A percentile compares a stretch with the other conserved stretches of the same genome.
phyloP scores from a whole-genome alignment of 305 asterid species.

The Fraxinus xanthoxyloides region DNA sequence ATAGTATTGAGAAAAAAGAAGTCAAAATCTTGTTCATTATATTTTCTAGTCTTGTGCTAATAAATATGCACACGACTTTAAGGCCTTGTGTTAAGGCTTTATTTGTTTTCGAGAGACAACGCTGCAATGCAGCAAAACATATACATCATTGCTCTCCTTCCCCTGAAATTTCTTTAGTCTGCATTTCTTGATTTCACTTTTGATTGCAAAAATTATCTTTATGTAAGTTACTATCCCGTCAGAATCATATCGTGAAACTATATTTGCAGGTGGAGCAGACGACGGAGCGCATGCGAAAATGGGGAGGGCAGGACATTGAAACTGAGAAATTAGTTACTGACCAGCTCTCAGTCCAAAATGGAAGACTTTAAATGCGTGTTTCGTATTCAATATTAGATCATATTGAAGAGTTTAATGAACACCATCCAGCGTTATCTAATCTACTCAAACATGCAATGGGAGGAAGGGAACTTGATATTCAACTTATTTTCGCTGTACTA shows the following conservation, averaged over 20 bases:
- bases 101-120: background rate
- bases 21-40: background rate
- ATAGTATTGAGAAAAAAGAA: background rate
- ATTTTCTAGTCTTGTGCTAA: background rate
- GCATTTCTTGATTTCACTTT: background rate
- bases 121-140: background rate
- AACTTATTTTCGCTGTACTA: background rate
- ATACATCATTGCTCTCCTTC: background rate
- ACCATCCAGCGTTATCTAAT: background rate
- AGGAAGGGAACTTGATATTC: background rate
- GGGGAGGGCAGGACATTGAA: conserved; percentile 43
- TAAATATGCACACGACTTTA: background rate
- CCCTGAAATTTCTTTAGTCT: background rate
- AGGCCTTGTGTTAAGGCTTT: background rate
- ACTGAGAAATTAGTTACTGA: background rate
- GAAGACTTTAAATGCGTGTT: background rate
- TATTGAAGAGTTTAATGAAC: background rate
- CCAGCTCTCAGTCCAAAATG: background rate
- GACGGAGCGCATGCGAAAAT: conserved; percentile 41
- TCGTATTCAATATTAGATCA: background rate
- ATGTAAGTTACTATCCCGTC: background rate
- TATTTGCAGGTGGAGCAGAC: conserved; percentile 42
- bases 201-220: background rate
- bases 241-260: background rate
- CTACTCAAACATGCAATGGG: background rate